Evolutionary conservation across 768 basidiomycete species (phyloP).

Genomic region (Rhizopogon roseolus): DNA sequence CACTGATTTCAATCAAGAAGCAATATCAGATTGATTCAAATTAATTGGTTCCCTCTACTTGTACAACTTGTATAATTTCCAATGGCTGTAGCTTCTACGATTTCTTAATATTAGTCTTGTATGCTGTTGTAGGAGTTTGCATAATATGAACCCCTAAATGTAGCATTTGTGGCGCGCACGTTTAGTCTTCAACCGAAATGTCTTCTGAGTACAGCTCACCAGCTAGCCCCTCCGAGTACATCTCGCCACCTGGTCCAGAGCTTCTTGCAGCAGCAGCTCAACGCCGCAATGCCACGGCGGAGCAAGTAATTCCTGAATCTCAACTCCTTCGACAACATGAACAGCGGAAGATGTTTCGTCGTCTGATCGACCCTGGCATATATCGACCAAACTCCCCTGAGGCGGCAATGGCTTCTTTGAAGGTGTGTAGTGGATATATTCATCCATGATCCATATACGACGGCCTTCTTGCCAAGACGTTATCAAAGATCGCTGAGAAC

Average conservation of each 20-base stretch:
- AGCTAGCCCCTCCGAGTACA: constrained; percentile 5
- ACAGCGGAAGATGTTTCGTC: constrained; percentile 64
- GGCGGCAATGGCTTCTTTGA: constrained; percentile 56
- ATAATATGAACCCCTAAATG: not conserved
- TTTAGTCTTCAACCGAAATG: not conserved
- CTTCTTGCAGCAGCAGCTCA: constrained; percentile 24
- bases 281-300: constrained; percentile 13
- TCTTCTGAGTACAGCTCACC: not conserved
- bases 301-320: not conserved
- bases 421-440: constrained; percentile 35
- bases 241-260: constrained; percentile 12
- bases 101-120: not conserved
- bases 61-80: constrained; percentile 6
- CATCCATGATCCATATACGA: not conserved
- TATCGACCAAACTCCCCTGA: constrained; percentile 62
- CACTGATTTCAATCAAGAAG: constrained; percentile 5
- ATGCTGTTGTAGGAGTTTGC: too few relatives aligned
- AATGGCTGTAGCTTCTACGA: not conserved
- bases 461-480: constrained; percentile 38
- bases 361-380: constrained; percentile 78
- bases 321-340: constrained; percentile 48
- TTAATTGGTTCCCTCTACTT: constrained; percentile 3
- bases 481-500: constrained; percentile 68
- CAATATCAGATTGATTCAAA: constrained; percentile 20
- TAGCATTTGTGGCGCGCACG: not conserved